Percentiles rank a stretch among this genome's conserved stretches.
Evolutionary conservation across 306 rosid genomes (phyloP).

Genomic region (Quercus bicolor): DNA sequence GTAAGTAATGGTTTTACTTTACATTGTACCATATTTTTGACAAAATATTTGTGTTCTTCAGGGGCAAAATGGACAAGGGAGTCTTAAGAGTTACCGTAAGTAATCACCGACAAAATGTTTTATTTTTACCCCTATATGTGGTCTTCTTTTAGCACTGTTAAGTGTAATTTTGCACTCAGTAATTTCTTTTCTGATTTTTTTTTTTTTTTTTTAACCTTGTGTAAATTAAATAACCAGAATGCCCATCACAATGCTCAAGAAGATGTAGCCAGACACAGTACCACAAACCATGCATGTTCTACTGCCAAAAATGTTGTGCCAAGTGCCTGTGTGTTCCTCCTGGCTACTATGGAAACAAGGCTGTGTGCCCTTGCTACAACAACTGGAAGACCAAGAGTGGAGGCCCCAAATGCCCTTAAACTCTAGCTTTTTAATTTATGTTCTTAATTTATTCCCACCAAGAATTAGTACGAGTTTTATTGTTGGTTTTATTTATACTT

Average conservation of each 20-base stretch:
- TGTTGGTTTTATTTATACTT: neutral
- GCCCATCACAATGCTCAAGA: conserved; percentile 38
- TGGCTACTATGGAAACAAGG: conserved; percentile 56
- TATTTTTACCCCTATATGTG: no score
- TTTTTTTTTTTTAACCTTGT: neutral
- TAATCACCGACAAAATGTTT: neutral
- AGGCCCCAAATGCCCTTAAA: conserved; percentile 65
- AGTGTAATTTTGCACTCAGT: no score
- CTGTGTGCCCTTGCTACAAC: conserved; percentile 63
- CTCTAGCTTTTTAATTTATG: neutral
- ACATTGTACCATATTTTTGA: neutral
- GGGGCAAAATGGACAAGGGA: conserved; percentile 49
- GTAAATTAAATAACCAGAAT: conserved; percentile 23
- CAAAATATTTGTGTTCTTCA: neutral
- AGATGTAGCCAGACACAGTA: conserved; percentile 46
- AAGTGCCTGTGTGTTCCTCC: conserved; percentile 55
- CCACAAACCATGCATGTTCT: conserved; percentile 55
- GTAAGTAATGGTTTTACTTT: no score
- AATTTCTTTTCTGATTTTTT: no score
- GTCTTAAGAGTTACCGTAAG: conserved; percentile 44
- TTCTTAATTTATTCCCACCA: neutral
- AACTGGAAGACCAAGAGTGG: conserved; percentile 61
- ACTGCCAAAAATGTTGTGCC: conserved; percentile 50
- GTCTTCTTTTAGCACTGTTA: no score
- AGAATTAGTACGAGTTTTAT: conserved; percentile 7